These are phyloP conservation scores for Leucocoprinus leucothites DNA, from an alignment of 768 basidiomycete genomes.

Conservation along the genomic window DNA sequence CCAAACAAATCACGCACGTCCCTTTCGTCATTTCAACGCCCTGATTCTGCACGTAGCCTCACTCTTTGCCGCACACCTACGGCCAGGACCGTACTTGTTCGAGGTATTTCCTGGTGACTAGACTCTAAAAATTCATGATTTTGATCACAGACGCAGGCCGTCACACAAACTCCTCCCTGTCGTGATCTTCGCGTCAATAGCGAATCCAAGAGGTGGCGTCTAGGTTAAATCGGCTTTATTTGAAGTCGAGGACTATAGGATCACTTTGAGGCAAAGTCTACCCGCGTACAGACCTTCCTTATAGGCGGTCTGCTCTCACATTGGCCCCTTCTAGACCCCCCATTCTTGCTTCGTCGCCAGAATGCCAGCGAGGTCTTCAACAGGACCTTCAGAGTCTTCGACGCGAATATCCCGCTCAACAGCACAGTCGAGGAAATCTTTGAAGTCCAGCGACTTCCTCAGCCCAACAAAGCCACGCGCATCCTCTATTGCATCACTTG, in stretches of 20 bases:
- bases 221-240: no score
- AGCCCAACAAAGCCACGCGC: constrained; percentile 49
- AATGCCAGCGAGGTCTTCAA: constrained; percentile 26
- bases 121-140: no score
- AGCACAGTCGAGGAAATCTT: constrained; percentile 38
- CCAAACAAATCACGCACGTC: neutral
- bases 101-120: no score
- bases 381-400: constrained; percentile 51
- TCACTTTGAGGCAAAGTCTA: no score
- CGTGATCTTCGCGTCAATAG: neutral
- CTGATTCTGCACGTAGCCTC: neutral
- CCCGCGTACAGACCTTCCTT: no score
- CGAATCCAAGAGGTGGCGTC: no score
- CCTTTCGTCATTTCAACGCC: neutral
- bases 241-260: no score
- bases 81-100: no score
- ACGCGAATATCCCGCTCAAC: constrained; percentile 45
- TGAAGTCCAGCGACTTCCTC: constrained; percentile 24
- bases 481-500: constrained; percentile 41
- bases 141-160: no score
- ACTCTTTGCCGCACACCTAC: neutral
- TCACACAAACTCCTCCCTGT: neutral
- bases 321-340: no score
- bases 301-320: no score
- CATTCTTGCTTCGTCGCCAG: neutral